A percentile compares a stretch with the other conserved stretches of the same genome.
phyloP scores from a whole-genome alignment of 2,329 filamentous ascomycete species.

The Xylariales sp. region DNA sequence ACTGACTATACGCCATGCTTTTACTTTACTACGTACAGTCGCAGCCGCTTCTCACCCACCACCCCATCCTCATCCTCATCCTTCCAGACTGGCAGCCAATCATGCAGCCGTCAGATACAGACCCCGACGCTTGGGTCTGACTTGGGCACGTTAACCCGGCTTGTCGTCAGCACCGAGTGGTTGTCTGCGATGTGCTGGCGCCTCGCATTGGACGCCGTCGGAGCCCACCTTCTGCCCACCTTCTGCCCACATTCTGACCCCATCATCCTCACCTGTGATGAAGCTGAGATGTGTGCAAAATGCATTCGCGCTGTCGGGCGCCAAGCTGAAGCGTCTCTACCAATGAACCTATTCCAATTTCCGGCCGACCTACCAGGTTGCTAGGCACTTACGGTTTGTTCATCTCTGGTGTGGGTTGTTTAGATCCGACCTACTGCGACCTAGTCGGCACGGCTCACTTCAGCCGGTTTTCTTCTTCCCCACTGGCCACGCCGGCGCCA shows the following conservation, averaged over 20 bases:
- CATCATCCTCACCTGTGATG: conserved; percentile 6
- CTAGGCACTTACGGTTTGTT: background rate
- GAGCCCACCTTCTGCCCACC: conserved; percentile 14
- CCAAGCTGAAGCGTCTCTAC: conserved; percentile 35
- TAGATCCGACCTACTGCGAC: conserved; percentile 6
- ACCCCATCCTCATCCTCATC: conserved; percentile 28
- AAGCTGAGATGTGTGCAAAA: conserved; percentile 26
- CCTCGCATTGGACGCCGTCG: conserved; percentile 33
- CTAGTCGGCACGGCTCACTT: conserved; percentile 24
- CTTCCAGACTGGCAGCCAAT: conserved; percentile 25
- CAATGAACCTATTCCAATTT: conserved; percentile 33
- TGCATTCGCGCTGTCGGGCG: conserved; percentile 33
- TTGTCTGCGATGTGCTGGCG: conserved; percentile 26
- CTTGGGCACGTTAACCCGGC: conserved; percentile 19
- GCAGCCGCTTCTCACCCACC: conserved; percentile 16
- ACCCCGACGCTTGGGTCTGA: conserved; percentile 16
- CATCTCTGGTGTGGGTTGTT: conserved; percentile 27
- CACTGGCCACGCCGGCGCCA: conserved; percentile 32
- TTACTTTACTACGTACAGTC: conserved; percentile 1
- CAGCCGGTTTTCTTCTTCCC: conserved; percentile 19
- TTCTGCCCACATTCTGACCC: background rate
- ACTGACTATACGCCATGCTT: conserved; percentile 14
- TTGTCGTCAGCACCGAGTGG: conserved; percentile 30
- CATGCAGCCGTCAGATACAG: conserved; percentile 16
- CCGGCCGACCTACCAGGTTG: conserved; percentile 22